phyloP scores from a whole-genome alignment of 2,329 filamentous ascomycete species.

The Aspergillus arachidicola region DNA sequence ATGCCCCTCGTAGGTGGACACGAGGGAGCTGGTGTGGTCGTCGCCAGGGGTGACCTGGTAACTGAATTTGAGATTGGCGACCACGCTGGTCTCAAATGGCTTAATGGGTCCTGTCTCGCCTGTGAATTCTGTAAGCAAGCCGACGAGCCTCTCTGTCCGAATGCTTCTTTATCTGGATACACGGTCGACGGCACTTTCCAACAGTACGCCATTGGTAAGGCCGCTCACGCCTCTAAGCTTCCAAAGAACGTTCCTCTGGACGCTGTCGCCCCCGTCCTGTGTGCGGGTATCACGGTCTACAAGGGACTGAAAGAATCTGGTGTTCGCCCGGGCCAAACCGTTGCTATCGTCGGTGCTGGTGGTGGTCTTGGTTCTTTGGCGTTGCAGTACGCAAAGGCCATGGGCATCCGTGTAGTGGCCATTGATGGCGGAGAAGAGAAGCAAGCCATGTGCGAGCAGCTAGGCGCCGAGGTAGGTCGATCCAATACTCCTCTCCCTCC shows the following conservation, averaged over 20 bases:
- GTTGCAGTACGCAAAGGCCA: slow-evolving; percentile 85
- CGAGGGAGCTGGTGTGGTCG: slow-evolving; percentile 79
- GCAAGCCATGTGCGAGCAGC: slow-evolving; percentile 63
- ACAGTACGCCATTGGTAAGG: slow-evolving; percentile 87
- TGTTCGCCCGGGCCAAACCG: slow-evolving; percentile 70
- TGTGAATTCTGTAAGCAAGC: slow-evolving; percentile 81
- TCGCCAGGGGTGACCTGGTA: slow-evolving; percentile 76
- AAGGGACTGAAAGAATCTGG: slow-evolving; percentile 87
- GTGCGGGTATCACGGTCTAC: slow-evolving; percentile 86
- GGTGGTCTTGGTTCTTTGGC: slow-evolving; percentile 80
- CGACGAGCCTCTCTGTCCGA: slow-evolving; percentile 80
- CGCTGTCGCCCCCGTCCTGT: slow-evolving; percentile 76
- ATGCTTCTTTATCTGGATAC: slow-evolving; percentile 80
- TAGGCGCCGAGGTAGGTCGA: slow-evolving; percentile 61
- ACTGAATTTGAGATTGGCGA: slow-evolving; percentile 79
- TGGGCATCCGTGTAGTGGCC: slow-evolving; percentile 79
- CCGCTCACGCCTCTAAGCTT: slow-evolving; percentile 79
- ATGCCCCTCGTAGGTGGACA: slow-evolving; percentile 82
- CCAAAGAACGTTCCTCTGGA: slow-evolving; percentile 77
- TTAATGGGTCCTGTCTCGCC: slow-evolving; percentile 81
- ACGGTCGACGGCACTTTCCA: slow-evolving; percentile 93
- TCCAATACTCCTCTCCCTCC: not conserved
- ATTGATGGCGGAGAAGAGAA: slow-evolving; percentile 87
- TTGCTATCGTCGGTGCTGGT: slow-evolving; percentile 84
- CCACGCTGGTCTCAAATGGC: slow-evolving; percentile 86